Percentiles rank a stretch among this genome's conserved stretches.
Evolutionary conservation across 495 filamentous ascomycete genomes (phyloP).

Genomic region (Podospora pseudoanserina): DNA sequence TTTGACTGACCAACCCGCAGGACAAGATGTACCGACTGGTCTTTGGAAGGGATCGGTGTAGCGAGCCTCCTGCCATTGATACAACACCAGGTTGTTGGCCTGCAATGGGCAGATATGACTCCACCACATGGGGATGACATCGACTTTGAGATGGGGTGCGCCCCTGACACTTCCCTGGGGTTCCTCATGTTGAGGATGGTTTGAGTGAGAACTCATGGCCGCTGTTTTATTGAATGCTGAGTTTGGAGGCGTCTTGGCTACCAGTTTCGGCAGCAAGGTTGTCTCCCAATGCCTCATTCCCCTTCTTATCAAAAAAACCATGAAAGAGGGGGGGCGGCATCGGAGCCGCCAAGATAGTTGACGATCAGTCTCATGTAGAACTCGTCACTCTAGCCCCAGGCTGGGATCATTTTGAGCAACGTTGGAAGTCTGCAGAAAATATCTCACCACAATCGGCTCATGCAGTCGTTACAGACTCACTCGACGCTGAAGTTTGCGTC

Average conservation of each 20-base stretch:
- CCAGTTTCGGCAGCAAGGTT: no score
- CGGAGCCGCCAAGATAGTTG: neutral
- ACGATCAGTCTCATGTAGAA: neutral
- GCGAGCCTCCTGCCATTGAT: neutral
- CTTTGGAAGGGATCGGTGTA: neutral
- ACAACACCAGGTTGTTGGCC: neutral
- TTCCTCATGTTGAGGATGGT: neutral
- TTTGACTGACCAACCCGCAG: neutral
- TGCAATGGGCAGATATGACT: neutral
- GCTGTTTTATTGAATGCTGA: neutral
- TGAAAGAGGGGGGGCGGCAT: neutral
- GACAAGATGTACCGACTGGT: neutral
- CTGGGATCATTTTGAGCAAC: neutral
- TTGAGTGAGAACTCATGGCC: neutral
- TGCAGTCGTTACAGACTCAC: neutral
- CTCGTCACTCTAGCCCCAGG: no score
- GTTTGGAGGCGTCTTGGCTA: neutral
- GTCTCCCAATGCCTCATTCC: neutral
- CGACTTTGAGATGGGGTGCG: neutral
- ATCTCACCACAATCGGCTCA: neutral
- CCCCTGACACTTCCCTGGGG: neutral
- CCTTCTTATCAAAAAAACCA: neutral
- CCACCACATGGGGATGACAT: constrained; percentile 1
- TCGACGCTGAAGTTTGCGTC: neutral
- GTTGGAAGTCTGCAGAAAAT: neutral